These are phyloP conservation scores for Backusella parvicylindrica DNA, from an alignment of 192 early-diverging fungal genomes.

Conservation along the genomic window DNA sequence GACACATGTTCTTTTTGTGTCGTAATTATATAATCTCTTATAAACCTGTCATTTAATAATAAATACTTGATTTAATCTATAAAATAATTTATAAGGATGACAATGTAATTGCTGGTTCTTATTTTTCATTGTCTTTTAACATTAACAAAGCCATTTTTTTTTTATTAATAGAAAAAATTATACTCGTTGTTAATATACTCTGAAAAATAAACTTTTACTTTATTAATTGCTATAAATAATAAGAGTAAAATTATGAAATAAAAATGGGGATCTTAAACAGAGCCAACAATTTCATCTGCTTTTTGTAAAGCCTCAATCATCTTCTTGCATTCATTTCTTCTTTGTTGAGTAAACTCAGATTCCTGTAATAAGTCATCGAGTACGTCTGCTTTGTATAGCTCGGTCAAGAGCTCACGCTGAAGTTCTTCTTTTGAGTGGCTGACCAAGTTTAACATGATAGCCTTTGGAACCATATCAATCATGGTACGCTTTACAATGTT, in stretches of 20 bases:
- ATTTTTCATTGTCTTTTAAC: too few relatives aligned
- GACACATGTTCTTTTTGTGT: too few relatives aligned
- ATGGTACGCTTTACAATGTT: constrained; percentile 98
- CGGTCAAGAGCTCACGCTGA: constrained; percentile 91
- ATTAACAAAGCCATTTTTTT: too few relatives aligned
- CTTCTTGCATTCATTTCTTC: constrained; percentile 95
- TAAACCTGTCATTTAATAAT: too few relatives aligned
- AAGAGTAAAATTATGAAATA: not conserved
- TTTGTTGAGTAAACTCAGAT: constrained; percentile 85
- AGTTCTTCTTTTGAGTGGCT: constrained; percentile 86
- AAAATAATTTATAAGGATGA: too few relatives aligned
- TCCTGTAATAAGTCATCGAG: constrained; percentile 95
- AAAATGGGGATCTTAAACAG: not conserved
- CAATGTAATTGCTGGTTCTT: too few relatives aligned
- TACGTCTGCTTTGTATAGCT: constrained; percentile 97
- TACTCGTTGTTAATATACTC: too few relatives aligned
- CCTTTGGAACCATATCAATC: constrained; percentile 97
- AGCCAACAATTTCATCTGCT: constrained; percentile 14
- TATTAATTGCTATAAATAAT: not conserved
- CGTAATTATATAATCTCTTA: too few relatives aligned
- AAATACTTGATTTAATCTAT: too few relatives aligned
- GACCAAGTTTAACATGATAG: constrained; percentile 98
- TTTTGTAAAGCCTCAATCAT: constrained; percentile 77
- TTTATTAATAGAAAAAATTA: too few relatives aligned
- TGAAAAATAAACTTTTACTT: too few relatives aligned